These are phyloP conservation scores for Lasiodiplodia hormozganensis DNA, from an alignment of 2,329 filamentous ascomycete species.

Conservation along the genomic window DNA sequence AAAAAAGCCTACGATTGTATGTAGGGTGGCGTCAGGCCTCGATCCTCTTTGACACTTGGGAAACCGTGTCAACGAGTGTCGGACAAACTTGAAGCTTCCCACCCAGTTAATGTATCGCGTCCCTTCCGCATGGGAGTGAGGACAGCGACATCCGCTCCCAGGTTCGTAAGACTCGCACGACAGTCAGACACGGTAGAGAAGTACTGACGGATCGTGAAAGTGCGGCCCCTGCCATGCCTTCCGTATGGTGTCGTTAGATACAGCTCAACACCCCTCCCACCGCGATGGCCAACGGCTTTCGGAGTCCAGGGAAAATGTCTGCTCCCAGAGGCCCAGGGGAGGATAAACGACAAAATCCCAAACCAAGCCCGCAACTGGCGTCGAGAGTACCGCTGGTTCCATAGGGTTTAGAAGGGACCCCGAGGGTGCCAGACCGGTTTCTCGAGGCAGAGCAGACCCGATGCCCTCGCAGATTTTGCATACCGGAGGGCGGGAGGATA, in stretches of 20 bases:
- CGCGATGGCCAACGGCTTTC: background rate
- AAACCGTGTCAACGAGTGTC: background rate
- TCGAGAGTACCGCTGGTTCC: background rate
- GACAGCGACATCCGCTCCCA: background rate
- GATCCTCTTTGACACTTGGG: background rate
- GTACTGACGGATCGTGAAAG: background rate
- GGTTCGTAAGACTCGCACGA: background rate
- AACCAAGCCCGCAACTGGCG: background rate
- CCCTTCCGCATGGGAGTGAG: background rate
- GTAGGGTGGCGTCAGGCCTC: background rate
- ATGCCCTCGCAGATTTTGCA: too few species aligned
- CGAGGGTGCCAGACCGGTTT: too few species aligned
- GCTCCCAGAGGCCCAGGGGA: too few species aligned
- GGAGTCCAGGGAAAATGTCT: background rate
- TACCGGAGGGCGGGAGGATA: background rate
- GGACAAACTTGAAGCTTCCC: background rate
- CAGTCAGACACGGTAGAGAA: background rate
- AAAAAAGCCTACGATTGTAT: background rate
- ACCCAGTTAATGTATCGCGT: background rate
- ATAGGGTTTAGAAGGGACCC: too few species aligned
- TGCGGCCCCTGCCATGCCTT: background rate
- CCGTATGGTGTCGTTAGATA: background rate
- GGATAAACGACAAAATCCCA: background rate
- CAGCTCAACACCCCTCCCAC: background rate
- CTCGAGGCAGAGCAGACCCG: background rate